Evolutionary conservation across 129 eudicot species (phyloP).

Genomic region (Deinandra increscens): DNA sequence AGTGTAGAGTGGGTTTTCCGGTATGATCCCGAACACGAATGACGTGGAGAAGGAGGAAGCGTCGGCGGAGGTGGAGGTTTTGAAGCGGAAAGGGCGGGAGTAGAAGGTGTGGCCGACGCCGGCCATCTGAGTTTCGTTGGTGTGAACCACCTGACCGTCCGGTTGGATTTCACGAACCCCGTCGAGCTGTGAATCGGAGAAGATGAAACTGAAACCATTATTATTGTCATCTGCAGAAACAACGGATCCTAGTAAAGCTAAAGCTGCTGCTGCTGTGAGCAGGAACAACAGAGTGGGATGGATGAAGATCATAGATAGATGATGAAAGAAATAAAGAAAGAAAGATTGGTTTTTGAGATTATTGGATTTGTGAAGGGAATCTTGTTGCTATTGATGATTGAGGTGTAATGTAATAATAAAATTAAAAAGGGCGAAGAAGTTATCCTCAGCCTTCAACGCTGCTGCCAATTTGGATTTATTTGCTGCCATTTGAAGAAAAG

Average conservation of each 20-base stretch:
- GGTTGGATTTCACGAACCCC: constrained; percentile 38
- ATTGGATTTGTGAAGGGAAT: background rate
- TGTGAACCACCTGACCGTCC: constrained; percentile 24
- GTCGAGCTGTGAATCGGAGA: constrained; percentile 34
- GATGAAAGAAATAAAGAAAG: background rate
- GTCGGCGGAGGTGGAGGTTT: constrained; percentile 28
- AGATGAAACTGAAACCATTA: constrained; percentile 34
- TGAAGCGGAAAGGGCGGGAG: constrained; percentile 35
- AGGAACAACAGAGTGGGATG: constrained; percentile 12
- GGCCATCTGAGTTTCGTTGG: constrained; percentile 27
- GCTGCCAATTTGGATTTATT: constrained; percentile 11
- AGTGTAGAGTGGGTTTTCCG: constrained; percentile 25
- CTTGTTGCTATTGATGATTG: background rate
- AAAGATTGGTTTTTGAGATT: background rate
- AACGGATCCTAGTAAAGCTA: background rate
- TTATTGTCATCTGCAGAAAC: background rate
- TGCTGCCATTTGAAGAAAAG: too few relatives aligned
- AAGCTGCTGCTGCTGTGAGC: background rate
- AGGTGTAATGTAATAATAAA: too few relatives aligned
- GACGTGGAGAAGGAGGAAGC: constrained; percentile 49
- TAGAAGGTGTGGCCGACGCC: constrained; percentile 53
- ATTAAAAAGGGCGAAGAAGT: background rate
- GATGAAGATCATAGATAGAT: constrained; percentile 14
- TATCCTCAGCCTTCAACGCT: background rate
- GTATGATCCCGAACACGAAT: constrained; percentile 51